Conservation (phyloP, 2,329 filamentous ascomycete genomes). For the Verticillium klebahnii region DNA sequence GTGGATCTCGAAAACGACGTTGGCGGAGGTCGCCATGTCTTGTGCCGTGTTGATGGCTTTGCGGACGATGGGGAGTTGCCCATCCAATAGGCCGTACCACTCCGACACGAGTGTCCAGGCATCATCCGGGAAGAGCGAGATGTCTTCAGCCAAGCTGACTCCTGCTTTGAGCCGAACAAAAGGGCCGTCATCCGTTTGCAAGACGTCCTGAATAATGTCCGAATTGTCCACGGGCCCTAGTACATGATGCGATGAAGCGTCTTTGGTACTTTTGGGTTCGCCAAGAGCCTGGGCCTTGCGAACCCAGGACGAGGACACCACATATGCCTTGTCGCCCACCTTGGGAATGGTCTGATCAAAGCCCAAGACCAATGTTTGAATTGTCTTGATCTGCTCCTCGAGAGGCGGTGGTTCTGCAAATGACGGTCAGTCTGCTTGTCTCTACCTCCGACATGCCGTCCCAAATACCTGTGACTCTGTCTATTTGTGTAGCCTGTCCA, state of each 20-base stretch:
- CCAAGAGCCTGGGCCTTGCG: slow-evolving; percentile 63
- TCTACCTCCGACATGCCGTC: not conserved
- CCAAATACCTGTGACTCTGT: slow-evolving; percentile 1
- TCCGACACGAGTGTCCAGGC: slow-evolving; percentile 77
- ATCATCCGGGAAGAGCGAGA: slow-evolving; percentile 69
- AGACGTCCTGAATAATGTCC: slow-evolving; percentile 65
- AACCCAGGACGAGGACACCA: slow-evolving; percentile 79
- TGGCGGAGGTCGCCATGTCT: slow-evolving; percentile 48
- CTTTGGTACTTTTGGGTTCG: slow-evolving; percentile 49
- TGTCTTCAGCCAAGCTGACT: slow-evolving; percentile 59
- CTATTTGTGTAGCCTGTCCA: slow-evolving; percentile 1
- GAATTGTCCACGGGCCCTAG: slow-evolving; percentile 85
- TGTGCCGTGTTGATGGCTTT: slow-evolving; percentile 72
- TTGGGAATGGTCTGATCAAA: slow-evolving; percentile 48
- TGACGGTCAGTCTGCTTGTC: not conserved
- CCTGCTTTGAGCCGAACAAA: slow-evolving; percentile 74
- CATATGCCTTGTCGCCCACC: slow-evolving; percentile 70
- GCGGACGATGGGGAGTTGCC: slow-evolving; percentile 68
- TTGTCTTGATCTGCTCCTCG: slow-evolving; percentile 64
- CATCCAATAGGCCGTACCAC: slow-evolving; percentile 75
- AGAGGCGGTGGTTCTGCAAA: slow-evolving; percentile 29
- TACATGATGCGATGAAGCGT: slow-evolving; percentile 54
- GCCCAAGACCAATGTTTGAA: slow-evolving; percentile 56
- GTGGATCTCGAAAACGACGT: slow-evolving; percentile 77
- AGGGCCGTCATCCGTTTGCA: slow-evolving; percentile 39